phyloP scores from a whole-genome alignment of 306 rosid genomes.

The Lupinus albus region DNA sequence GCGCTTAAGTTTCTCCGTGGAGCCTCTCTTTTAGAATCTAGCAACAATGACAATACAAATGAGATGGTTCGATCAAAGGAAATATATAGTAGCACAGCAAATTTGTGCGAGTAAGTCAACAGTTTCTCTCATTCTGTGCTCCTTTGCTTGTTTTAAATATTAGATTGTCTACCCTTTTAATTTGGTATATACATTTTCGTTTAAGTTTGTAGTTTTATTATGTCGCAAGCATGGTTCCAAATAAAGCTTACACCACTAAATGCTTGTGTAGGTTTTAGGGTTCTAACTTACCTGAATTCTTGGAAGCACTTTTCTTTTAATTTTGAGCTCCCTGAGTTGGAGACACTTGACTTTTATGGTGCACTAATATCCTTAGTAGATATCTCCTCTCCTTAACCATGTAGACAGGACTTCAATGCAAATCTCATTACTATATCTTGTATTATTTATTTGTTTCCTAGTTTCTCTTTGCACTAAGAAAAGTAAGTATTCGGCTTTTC shows the following conservation, averaged over 20 bases:
- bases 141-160: slow-evolving; percentile 33
- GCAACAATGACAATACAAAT: slow-evolving; percentile 64
- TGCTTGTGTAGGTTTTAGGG: background rate
- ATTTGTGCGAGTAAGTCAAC: slow-evolving; percentile 90
- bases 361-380: background rate
- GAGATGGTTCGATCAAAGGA: slow-evolving; percentile 64
- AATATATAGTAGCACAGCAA: slow-evolving; percentile 83
- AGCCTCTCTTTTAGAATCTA: slow-evolving; percentile 74
- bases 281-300: too few relatives aligned
- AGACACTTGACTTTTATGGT: too few relatives aligned
- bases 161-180: slow-evolving; percentile 12
- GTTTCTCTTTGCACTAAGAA: background rate
- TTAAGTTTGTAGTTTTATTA: too few relatives aligned
- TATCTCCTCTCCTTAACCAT: background rate
- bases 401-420: slow-evolving; percentile 1
- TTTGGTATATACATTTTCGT: slow-evolving; percentile 12
- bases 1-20: slow-evolving; percentile 96
- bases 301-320: too few relatives aligned
- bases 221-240: too few relatives aligned
- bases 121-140: slow-evolving; percentile 39
- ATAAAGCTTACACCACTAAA: too few relatives aligned
- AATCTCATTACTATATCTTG: background rate
- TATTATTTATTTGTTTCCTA: background rate
- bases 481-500: background rate
- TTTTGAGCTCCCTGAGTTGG: too few relatives aligned